Evolutionary conservation across 768 basidiomycete genomes (phyloP), one percentile per base, ranked within the genome.

Genomic region (Glaciozyma martinii): DNA sequence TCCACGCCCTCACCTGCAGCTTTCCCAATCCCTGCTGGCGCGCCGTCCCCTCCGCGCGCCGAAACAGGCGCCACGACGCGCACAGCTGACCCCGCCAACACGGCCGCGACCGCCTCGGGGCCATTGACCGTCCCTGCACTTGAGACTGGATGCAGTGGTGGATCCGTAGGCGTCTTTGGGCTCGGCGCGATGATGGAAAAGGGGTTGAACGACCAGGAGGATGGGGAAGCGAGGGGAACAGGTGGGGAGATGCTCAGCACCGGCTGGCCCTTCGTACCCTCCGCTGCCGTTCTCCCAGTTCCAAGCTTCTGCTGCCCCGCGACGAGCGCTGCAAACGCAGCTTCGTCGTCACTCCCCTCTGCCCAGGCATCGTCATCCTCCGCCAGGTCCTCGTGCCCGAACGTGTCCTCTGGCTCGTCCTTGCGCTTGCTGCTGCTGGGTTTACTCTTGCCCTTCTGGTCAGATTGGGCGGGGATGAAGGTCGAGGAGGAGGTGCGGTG

Each of bases 321-420:
- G 1, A 43, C 49, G 13, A 61, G 44, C 25, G 15, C 23, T 1
- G 33, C 57, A 8, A 54, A 21, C 2, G 42, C 40, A 10, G 3
- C 12, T n/a, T 70, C 68, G 53, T 70, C 68, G 37, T 70, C 68
- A 7, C 33, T 43, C 5, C 43, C 62, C 5, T 63, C 65, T 44
- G 56, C 52, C 68, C 68, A 70, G 4, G 56, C 29, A 32, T 66
- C 68, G 60, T 66, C 65, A 32, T 69, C 67, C 3, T 50, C 57
- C 43, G 12, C 21, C 30, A 27, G 40, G 32, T 33, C 54, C 18
- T 55, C n/a, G 49, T 8, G 8, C 29, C 4, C 21, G 21, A 40
- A 32, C 32, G 27, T 37, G 27, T 32, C 33, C 29, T 55, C 5
- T 32, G 21, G 5, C 21, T 54, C 29, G 30, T 29, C 54, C 21